Percentiles rank a stretch among this genome's conserved stretches.
Evolutionary conservation across 2,329 filamentous ascomycete species (phyloP).

Genomic region (Tympanopsis confertula): DNA sequence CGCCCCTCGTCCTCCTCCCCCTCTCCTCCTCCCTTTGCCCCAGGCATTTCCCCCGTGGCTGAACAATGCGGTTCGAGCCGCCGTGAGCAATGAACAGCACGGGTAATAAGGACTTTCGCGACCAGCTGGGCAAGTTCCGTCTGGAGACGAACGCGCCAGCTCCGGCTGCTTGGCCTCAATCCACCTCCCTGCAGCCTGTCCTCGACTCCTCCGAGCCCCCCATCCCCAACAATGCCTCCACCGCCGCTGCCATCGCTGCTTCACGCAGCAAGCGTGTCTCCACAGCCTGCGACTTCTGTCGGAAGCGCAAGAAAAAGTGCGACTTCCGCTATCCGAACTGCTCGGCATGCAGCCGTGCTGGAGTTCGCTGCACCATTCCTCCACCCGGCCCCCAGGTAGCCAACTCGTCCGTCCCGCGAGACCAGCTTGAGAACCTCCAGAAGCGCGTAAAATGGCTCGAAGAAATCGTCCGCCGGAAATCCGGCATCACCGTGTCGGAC

Average conservation of each 20-base stretch:
- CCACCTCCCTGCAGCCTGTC: not conserved
- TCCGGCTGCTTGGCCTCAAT: not conserved
- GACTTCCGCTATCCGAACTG: conserved; percentile 26
- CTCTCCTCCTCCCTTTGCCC: too few species aligned
- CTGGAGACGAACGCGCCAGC: conserved; percentile 10
- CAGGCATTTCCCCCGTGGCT: too few species aligned
- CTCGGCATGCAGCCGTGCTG: conserved; percentile 22
- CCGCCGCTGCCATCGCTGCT: conserved; percentile 2
- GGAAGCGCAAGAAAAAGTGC: conserved; percentile 25
- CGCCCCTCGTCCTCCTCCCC: too few species aligned
- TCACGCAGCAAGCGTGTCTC: conserved; percentile 20
- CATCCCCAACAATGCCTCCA: not conserved
- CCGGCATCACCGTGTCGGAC: conserved; percentile 18
- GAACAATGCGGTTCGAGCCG: not conserved
- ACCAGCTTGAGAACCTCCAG: conserved; percentile 23
- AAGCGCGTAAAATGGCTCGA: conserved; percentile 24
- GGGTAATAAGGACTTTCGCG: conserved; percentile 15
- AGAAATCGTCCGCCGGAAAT: conserved; percentile 18
- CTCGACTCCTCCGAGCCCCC: not conserved
- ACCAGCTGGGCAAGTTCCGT: conserved; percentile 18
- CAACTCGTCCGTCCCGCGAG: conserved; percentile 20
- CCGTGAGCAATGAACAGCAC: conserved; percentile 1
- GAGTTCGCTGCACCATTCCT: conserved; percentile 24
- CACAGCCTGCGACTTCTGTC: conserved; percentile 24
- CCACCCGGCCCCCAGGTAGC: conserved; percentile 22